Base-by-base conservation (phyloP, 2,329 filamentous ascomycete species). In the Exserohilum rostratum region DNA sequence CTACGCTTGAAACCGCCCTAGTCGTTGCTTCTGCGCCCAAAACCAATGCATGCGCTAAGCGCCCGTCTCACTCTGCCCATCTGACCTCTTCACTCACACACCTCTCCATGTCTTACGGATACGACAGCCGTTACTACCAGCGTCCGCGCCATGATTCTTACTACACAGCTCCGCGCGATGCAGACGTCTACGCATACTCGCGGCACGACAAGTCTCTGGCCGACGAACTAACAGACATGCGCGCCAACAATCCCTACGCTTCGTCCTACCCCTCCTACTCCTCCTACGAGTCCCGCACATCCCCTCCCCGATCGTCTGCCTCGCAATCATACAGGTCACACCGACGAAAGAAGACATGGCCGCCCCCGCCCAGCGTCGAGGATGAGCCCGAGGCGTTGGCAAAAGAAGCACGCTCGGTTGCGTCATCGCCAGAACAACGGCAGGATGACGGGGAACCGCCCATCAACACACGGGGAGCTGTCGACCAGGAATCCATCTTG, bases 401-500 rank as follows among this genome's bases (percentile, higher is more conserved):
- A 5, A 85, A 81, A 69, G 89, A 92, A 68, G 75, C 84, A 64
- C 79, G 80, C 22, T 66, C 71, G 38, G 74, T 75, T 25, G 58
- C 58, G 50, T 53, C 45, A 43, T 51, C 53, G 29, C 39, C 50
- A 33, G 62, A 61, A 62, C 46, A 71, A 33, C 62, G 62, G 61
- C 45, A 70, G 62, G 38, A 65, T 60, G 49, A 79, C 78, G 52
- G 69, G 50, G 87, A 81, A 45, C 82, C 82, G 56, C 84, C 84
- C 47, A 88, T 88, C 30, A 82, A 84, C 11, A 82, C 82, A 53
- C 83, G 84, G 52, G 90, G 90, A 34, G 82, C 84, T 5, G 74
- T 88, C 53, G 87, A 92, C 47, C 90, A 93, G 67, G 77, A 86
- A 22, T 86, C 86, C 11, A 79, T 92, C 44, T 78, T 93, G 20